Conservation (phyloP, 2,329 filamentous ascomycete genomes). For the Rhinocladiella similis region DNA sequence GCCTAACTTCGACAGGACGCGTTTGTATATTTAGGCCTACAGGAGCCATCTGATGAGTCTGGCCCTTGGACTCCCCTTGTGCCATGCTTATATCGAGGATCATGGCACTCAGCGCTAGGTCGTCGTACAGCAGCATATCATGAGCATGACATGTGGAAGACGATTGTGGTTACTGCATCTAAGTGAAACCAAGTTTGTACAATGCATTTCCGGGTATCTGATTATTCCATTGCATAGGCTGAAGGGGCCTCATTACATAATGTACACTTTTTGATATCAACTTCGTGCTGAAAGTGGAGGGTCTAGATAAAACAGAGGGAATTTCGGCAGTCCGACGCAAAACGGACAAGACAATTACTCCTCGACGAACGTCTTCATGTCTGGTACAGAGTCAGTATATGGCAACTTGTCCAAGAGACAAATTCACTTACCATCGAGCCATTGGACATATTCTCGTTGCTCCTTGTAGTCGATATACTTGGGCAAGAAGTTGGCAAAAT, state of each 20-base stretch:
- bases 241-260: slow-evolving; percentile 11
- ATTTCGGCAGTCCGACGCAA: not conserved
- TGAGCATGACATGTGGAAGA: too few species aligned
- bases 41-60: too few species aligned
- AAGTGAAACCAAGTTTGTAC: not conserved
- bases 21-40: too few species aligned
- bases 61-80: too few species aligned
- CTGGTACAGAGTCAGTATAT: slow-evolving; percentile 41
- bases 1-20: too few species aligned
- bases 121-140: too few species aligned
- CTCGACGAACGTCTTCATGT: slow-evolving; percentile 82
- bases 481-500: slow-evolving; percentile 84
- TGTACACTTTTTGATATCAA: slow-evolving; percentile 18
- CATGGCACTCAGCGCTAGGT: too few species aligned
- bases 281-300: slow-evolving; percentile 18
- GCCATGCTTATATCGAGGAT: too few species aligned
- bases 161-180: too few species aligned
- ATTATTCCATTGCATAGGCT: slow-evolving; percentile 6
- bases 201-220: slow-evolving; percentile 6
- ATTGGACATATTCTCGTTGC: slow-evolving; percentile 92
- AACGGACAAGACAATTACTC: slow-evolving; percentile 47
- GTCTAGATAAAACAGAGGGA: slow-evolving; percentile 9
- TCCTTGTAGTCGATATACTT: slow-evolving; percentile 99
- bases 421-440: slow-evolving; percentile 67
- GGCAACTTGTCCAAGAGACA: slow-evolving; percentile 10